Base-by-base conservation (phyloP, 805 yeast species). In the Tetrapisispora phaffii region DNA sequence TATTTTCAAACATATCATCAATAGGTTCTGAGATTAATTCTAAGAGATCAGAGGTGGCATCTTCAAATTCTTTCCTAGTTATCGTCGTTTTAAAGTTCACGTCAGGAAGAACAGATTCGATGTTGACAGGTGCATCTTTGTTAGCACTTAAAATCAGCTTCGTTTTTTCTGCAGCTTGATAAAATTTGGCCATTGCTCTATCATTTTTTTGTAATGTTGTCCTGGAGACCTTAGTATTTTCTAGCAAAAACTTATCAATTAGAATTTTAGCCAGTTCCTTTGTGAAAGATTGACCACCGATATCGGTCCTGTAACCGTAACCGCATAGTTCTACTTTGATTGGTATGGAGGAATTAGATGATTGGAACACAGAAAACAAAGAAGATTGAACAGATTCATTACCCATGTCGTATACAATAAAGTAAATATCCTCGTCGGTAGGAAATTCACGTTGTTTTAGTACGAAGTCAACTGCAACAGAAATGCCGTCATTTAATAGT, bases 351-450 rank as follows among this genome's bases (percentile, higher is more conserved):
- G 70, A 68, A 22, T 69, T 68, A 40, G 59, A 62, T n/a, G 64
- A 60, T 24, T 76, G 76, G 21, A 65, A 62, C 50, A 81, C 71
- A 0, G 89, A 77, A 41, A 88, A 47, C 16, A 93, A 67, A 0
- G 97, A 84, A 1, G 95, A 95, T 44, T 81, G 77, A 0, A 95
- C 84, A 0, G 95, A 82, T 1, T 95, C 95, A 7, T 96, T 90
- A 40, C 98, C 98, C 76, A 85, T 76, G 62, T 93, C 98, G 59
- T 82, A 87, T 33, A 93, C 74, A 42, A 87, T 59, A 59, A 85
- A 85, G 41, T 77, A 72, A 39, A 75, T 73, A 26, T 84, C 71
- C n/a, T 45, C 51, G 19, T 55, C 60, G 16, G 50, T 42, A 8
- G 50, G 47, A 41, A 59, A 53, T 38, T 53, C 52, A 17, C 58